Conservation (phyloP, 768 basidiomycete species). For the Rhodotorula graminis region DNA sequence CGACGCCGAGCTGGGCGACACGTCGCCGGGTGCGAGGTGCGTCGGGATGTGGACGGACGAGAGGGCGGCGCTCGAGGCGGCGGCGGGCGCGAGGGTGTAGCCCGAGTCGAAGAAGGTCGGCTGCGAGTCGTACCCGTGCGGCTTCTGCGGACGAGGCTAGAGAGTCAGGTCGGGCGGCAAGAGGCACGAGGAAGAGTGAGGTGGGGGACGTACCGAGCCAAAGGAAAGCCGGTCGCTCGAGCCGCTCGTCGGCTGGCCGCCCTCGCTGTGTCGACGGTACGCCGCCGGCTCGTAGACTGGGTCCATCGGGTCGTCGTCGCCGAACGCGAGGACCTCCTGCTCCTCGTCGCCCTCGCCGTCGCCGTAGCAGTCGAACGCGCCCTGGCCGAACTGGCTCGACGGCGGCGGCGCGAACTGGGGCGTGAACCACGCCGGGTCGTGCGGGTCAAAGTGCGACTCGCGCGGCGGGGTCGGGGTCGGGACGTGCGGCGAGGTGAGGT, state of each 20-base stretch:
- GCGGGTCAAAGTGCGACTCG: slow-evolving; percentile 1
- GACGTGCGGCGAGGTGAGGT: background rate
- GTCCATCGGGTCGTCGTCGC: background rate
- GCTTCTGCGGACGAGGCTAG: background rate
- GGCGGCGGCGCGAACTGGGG: background rate
- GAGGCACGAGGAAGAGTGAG: background rate
- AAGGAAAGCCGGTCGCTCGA: background rate
- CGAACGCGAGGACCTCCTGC: background rate
- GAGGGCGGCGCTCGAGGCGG: background rate
- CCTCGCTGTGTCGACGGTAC: background rate
- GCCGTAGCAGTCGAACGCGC: background rate
- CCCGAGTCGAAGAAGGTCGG: background rate
- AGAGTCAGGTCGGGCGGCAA: background rate
- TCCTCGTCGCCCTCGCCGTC: background rate
- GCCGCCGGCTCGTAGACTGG: background rate
- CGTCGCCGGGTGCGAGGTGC: background rate
- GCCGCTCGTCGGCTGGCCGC: background rate
- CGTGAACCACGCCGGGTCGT: slow-evolving; percentile 14
- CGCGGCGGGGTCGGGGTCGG: background rate
- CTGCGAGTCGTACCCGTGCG: background rate
- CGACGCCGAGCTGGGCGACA: background rate
- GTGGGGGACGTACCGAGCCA: background rate
- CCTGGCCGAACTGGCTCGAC: background rate
- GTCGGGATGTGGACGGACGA: background rate
- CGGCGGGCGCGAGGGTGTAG: background rate